Conservation (phyloP, 108 stramenopile genomes). For the Nitzschia putrida region DNA sequence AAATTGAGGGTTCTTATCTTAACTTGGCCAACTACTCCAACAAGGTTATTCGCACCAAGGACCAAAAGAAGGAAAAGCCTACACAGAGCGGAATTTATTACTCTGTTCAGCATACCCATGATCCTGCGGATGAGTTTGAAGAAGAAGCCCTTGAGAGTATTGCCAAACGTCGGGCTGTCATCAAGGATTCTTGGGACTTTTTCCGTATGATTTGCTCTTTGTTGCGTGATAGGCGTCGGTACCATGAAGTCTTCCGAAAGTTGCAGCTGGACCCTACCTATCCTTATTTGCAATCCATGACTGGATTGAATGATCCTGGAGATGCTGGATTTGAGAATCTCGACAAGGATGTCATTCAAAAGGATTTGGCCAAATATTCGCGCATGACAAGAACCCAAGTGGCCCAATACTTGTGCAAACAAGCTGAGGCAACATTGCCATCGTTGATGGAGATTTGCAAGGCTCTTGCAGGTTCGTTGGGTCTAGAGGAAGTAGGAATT, state of each 20-base stretch:
- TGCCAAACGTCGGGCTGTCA: slow-evolving; percentile 86
- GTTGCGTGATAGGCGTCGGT: slow-evolving; percentile 75
- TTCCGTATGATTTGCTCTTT: slow-evolving; percentile 83
- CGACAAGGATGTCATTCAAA: slow-evolving; percentile 71
- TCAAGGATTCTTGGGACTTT: slow-evolving; percentile 89
- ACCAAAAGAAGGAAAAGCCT: slow-evolving; percentile 43
- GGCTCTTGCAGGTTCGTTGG: slow-evolving; percentile 78
- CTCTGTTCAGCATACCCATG: slow-evolving; percentile 50
- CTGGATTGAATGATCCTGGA: slow-evolving; percentile 80
- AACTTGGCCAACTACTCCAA: slow-evolving; percentile 81
- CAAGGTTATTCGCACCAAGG: slow-evolving; percentile 72
- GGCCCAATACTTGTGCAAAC: slow-evolving; percentile 55
- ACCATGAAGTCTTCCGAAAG: slow-evolving; percentile 79
- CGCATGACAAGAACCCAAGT: slow-evolving; percentile 61
- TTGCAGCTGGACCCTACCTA: slow-evolving; percentile 82
- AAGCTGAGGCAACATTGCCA: slow-evolving; percentile 71
- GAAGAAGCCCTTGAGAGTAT: slow-evolving; percentile 81
- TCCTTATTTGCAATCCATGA: slow-evolving; percentile 81
- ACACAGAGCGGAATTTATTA: slow-evolving; percentile 72
- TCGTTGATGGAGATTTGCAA: slow-evolving; percentile 85
- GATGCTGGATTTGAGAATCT: slow-evolving; percentile 67
- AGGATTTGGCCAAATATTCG: slow-evolving; percentile 55
- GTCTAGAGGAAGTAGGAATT: slow-evolving; percentile 82
- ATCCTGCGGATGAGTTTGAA: slow-evolving; percentile 65
- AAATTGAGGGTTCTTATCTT: slow-evolving; percentile 79